Conservation (phyloP, 805 yeast species). For the Pichia heedii region DNA sequence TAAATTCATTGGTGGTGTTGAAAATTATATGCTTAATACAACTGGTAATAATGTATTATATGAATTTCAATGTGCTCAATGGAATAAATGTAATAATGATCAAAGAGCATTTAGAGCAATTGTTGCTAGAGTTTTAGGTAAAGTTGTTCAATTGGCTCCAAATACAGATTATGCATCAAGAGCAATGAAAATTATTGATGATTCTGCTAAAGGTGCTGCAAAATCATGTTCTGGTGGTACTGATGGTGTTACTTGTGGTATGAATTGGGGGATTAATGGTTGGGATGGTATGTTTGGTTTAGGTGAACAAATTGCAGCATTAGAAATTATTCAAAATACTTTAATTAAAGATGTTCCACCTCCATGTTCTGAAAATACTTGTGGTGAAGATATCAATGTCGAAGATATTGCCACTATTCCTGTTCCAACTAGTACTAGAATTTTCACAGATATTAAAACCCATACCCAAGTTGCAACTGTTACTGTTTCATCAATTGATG, state of each 20-base stretch:
- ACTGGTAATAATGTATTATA: slow-evolving; percentile 33
- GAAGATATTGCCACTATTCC: not conserved
- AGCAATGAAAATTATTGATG: slow-evolving; percentile 25
- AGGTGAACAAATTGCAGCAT: slow-evolving; percentile 73
- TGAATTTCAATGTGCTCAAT: slow-evolving; percentile 51
- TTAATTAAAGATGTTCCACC: slow-evolving; percentile 24
- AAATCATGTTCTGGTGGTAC: slow-evolving; percentile 63
- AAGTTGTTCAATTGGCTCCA: slow-evolving; percentile 36
- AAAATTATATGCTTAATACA: slow-evolving; percentile 31
- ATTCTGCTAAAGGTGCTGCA: slow-evolving; percentile 63
- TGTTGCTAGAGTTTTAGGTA: slow-evolving; percentile 9
- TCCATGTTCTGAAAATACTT: slow-evolving; percentile 8
- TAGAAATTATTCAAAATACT: slow-evolving; percentile 56
- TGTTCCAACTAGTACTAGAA: slow-evolving; percentile 5
- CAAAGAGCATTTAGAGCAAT: slow-evolving; percentile 62
- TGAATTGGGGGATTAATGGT: slow-evolving; percentile 48
- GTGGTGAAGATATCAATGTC: slow-evolving; percentile 6
- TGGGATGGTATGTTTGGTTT: slow-evolving; percentile 65
- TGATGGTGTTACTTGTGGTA: slow-evolving; percentile 71
- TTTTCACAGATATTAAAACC: slow-evolving; percentile 5
- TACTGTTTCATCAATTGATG: not conserved
- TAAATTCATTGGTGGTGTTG: slow-evolving; percentile 30
- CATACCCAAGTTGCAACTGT: not conserved
- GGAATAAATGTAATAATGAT: slow-evolving; percentile 53
- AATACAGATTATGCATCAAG: slow-evolving; percentile 27